Base-by-base conservation (phyloP, 2,329 filamentous ascomycete genomes). In the Kalaharituber pfeilii region DNA sequence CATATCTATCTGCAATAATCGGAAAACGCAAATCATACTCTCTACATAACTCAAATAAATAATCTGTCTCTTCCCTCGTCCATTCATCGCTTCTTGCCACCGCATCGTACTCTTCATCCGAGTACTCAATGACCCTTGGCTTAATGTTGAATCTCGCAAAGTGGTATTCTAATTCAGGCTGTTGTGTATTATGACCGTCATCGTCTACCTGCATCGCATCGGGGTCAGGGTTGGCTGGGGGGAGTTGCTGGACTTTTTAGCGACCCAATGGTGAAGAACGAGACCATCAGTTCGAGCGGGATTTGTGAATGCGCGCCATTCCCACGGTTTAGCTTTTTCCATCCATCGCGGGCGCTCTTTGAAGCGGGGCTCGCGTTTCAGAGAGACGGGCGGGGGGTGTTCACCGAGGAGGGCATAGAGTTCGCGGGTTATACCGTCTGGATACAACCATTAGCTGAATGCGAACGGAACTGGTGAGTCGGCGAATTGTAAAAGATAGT, bases 21-120 rank as follows among this genome's bases (percentile, higher is more conserved):
- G 89, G 77, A 87, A 91, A 98, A 61, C 91, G 81, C 57, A 94
- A 75, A 65, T 94, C 86, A 65, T 81, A 94, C 49, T 88, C 82
- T 55, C 75, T 75, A 13, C 79, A 84, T 30, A 89, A 67, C 2
- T 78, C 72, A 66, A 96, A 76, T 59, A 98, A 70, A 65, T 95
- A 95, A 66, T 95, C 87, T 7, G 91, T 98, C 69, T 98, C 91
- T 63, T 91, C 82, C 64, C 83, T 86, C 13, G 84, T 82, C 91
- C 91, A 98, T 62, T 89, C 81, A 13, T 78, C 72, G 42, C 15
- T 47, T 5, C 13, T 25, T 11, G 18, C 22, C 15, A 47, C 22
- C 15, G 22, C 5, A 13, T 15, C 42, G 69, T 98, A 98, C 66
- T 94, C 82, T 59, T 88, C 85, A 59, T 93, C 83, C 57, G 78